phyloP scores from a whole-genome alignment of 1,139 yeast species.

The Candida dubliniensis region DNA sequence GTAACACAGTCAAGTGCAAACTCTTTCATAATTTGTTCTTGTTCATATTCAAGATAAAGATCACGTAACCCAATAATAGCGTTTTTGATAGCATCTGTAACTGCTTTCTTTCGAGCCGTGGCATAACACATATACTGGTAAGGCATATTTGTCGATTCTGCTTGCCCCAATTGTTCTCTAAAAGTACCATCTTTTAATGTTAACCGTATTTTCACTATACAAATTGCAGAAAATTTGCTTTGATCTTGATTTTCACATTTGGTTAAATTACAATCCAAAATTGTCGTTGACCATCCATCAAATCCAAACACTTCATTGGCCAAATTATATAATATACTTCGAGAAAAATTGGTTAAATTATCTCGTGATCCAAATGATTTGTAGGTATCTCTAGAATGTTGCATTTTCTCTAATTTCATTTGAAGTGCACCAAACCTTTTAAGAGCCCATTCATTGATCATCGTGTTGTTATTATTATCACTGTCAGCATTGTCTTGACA shows the following conservation, averaged over 20 bases:
- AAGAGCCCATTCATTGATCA: constrained; percentile 29
- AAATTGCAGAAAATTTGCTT: constrained; percentile 22
- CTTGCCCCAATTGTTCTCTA: constrained; percentile 40
- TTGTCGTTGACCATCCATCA: constrained; percentile 63
- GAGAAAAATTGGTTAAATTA: constrained; percentile 15
- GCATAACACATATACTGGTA: constrained; percentile 34
- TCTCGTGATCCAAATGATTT: constrained; percentile 6
- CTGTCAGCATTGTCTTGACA: constrained; percentile 17
- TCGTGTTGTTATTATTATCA: constrained; percentile 4
- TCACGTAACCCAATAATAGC: constrained; percentile 34
- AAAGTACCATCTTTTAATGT: constrained; percentile 51
- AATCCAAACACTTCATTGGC: constrained; percentile 69
- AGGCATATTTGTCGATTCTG: constrained; percentile 38
- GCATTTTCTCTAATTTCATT: constrained; percentile 31
- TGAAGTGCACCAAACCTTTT: constrained; percentile 38
- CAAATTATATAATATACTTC: constrained; percentile 39
- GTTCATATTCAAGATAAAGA: constrained; percentile 20
- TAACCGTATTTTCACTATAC: constrained; percentile 34
- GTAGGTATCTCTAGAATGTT: constrained; percentile 18
- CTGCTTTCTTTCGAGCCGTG: constrained; percentile 54
- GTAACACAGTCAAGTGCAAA: not conserved
- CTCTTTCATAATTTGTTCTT: constrained; percentile 3
- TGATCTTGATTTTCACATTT: constrained; percentile 9
- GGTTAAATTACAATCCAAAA: constrained; percentile 24
- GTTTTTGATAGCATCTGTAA: constrained; percentile 47